Conservation (phyloP, 1,284 basidiomycete genomes). For the Sanghuangporus sanghuang region DNA sequence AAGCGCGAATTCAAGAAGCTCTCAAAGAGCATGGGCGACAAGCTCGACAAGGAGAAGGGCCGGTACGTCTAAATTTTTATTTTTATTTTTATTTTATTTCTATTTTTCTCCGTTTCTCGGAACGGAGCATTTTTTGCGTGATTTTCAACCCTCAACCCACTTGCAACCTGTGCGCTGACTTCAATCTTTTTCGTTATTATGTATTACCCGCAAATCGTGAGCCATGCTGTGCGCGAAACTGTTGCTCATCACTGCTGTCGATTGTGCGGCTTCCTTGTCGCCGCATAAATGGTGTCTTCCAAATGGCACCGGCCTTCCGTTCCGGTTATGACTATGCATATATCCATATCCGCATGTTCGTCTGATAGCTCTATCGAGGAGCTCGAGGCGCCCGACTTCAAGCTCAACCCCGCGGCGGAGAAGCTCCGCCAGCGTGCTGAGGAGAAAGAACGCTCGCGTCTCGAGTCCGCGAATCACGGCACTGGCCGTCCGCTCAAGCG, state of each 20-base stretch:
- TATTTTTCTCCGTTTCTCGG: neutral
- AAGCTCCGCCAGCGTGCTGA: conserved; percentile 71
- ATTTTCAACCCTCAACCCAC: conserved; percentile 15
- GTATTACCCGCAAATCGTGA: neutral
- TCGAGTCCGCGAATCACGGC: conserved; percentile 55
- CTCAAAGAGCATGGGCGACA: conserved; percentile 79
- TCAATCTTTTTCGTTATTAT: neutral
- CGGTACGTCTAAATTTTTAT: conserved; percentile 41
- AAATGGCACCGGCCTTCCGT: neutral
- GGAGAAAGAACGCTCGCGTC: conserved; percentile 71
- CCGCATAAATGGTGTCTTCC: conserved; percentile 11
- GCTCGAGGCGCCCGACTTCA: conserved; percentile 74
- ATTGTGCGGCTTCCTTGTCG: neutral
- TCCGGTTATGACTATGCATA: conserved; percentile 5
- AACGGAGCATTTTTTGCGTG: neutral
- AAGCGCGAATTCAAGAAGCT: conserved; percentile 84
- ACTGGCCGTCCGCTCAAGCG: conserved; percentile 65
- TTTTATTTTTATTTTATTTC: neutral
- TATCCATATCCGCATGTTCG: neutral
- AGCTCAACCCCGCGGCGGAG: conserved; percentile 65
- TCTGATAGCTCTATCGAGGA: conserved; percentile 65
- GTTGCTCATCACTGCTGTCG: neutral
- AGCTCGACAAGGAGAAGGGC: conserved; percentile 83
- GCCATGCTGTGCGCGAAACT: neutral
- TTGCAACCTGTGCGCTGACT: neutral